Conservation (phyloP, 805 yeast genomes). For the Ogataea nakhonphanomensis region DNA sequence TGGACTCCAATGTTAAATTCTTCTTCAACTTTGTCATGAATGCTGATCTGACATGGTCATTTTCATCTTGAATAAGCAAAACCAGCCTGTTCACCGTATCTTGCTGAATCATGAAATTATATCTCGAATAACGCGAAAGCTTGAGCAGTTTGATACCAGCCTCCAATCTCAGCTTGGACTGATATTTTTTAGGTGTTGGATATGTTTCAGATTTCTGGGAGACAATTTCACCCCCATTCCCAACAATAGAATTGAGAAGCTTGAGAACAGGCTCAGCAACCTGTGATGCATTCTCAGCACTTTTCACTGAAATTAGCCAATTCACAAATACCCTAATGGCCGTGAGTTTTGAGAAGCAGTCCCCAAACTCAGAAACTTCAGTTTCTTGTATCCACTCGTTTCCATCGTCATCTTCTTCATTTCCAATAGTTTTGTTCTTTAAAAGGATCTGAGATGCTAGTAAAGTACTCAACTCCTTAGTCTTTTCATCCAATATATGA, state of each 20-base stretch:
- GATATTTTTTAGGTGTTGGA: constrained; percentile 63
- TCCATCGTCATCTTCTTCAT: constrained; percentile 48
- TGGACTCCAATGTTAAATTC: constrained; percentile 44
- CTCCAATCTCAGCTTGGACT: constrained; percentile 57
- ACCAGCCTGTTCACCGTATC: constrained; percentile 50
- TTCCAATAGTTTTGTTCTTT: constrained; percentile 41
- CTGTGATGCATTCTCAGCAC: constrained; percentile 38
- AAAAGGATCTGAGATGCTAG: constrained; percentile 62
- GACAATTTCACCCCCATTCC: constrained; percentile 76
- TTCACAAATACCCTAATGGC: constrained; percentile 58
- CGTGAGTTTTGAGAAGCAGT: constrained; percentile 28
- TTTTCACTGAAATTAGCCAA: constrained; percentile 39
- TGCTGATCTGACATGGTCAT: constrained; percentile 48
- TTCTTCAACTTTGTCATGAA: constrained; percentile 52
- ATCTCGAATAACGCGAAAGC: constrained; percentile 53
- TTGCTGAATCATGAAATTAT: constrained; percentile 51
- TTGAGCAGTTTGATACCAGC: constrained; percentile 68
- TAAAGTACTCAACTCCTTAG: constrained; percentile 55
- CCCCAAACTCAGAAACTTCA: constrained; percentile 11
- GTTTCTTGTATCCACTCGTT: constrained; percentile 38
- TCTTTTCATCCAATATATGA: constrained; percentile 42
- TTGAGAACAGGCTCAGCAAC: constrained; percentile 64
- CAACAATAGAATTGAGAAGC: constrained; percentile 60
- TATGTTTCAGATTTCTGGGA: constrained; percentile 38
- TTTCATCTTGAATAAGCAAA: constrained; percentile 65